phyloP scores from a whole-genome alignment of 108 stramenopile genomes.

The Conticribra weissflogii region DNA sequence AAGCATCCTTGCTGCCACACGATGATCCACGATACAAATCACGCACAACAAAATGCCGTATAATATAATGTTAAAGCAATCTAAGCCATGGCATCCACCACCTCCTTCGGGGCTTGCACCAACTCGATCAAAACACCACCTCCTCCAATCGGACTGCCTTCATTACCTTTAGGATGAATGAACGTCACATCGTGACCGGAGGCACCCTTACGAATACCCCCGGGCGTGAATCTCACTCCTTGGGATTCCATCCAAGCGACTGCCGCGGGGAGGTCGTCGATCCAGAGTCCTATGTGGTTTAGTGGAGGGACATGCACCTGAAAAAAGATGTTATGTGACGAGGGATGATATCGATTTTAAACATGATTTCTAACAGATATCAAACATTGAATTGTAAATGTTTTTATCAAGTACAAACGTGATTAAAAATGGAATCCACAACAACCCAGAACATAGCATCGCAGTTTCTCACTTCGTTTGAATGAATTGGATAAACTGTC shows the following conservation, averaged over 20 bases:
- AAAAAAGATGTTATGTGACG: conserved; percentile 12
- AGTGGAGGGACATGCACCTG: conserved; percentile 93
- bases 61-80: too few relatives aligned
- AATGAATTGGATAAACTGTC: not conserved
- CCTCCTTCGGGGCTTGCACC: conserved; percentile 95
- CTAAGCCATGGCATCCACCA: conserved; percentile 61
- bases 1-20: too few relatives aligned
- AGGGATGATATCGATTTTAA: too few relatives aligned
- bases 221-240: conserved; percentile 56
- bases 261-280: conserved; percentile 88
- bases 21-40: too few relatives aligned
- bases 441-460: too few relatives aligned
- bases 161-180: conserved; percentile 97
- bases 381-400: too few relatives aligned
- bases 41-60: too few relatives aligned
- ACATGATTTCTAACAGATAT: too few relatives aligned
- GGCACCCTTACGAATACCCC: conserved; percentile 92
- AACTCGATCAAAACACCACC: conserved; percentile 96
- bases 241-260: conserved; percentile 84
- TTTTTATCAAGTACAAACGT: not conserved
- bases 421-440: not conserved
- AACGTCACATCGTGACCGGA: conserved; percentile 95
- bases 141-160: conserved; percentile 84
- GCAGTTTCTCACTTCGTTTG: too few relatives aligned
- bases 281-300: conserved; percentile 99